phyloP scores from a whole-genome alignment of 1,284 basidiomycete genomes.

The Melampsora americana region DNA sequence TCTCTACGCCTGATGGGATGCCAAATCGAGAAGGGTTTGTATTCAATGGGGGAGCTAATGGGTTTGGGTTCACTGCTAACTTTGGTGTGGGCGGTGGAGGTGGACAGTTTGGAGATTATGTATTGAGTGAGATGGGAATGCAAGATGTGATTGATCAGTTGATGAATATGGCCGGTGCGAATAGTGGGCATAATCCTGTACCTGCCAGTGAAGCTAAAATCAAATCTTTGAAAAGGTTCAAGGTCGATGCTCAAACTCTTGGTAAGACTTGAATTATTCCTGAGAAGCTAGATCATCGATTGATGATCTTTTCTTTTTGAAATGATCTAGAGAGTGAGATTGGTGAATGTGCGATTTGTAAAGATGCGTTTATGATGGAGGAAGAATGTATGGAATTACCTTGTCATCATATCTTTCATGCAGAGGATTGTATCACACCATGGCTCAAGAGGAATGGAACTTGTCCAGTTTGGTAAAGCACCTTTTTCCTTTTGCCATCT shows the following conservation, averaged over 20 bases:
- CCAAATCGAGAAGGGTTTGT: slow-evolving; percentile 29
- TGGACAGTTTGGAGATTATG: slow-evolving; percentile 38
- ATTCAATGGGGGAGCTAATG: slow-evolving; percentile 5
- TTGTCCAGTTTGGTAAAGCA: slow-evolving; percentile 73
- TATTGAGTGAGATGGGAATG: slow-evolving; percentile 59
- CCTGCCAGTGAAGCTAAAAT: slow-evolving; percentile 71
- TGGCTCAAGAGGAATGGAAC: slow-evolving; percentile 79
- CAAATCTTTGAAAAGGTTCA: slow-evolving; percentile 62
- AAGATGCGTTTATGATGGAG: slow-evolving; percentile 48
- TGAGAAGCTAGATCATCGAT: slow-evolving; percentile 58
- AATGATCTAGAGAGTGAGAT: slow-evolving; percentile 55
- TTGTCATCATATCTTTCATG: slow-evolving; percentile 74
- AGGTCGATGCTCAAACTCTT: slow-evolving; percentile 59
- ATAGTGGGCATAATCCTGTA: slow-evolving; percentile 62
- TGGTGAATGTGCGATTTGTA: slow-evolving; percentile 55
- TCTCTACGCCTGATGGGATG: background rate
- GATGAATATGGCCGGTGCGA: slow-evolving; percentile 65
- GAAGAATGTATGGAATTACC: slow-evolving; percentile 62
- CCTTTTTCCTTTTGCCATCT: background rate
- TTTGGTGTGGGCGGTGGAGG: slow-evolving; percentile 13
- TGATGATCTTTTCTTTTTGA: slow-evolving; percentile 5
- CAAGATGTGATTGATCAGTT: slow-evolving; percentile 73
- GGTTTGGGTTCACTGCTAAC: slow-evolving; percentile 23
- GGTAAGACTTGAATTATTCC: background rate
- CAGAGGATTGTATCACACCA: slow-evolving; percentile 69